phyloP scores from a whole-genome alignment of 495 filamentous ascomycete species.

The Daldinia loculata region DNA sequence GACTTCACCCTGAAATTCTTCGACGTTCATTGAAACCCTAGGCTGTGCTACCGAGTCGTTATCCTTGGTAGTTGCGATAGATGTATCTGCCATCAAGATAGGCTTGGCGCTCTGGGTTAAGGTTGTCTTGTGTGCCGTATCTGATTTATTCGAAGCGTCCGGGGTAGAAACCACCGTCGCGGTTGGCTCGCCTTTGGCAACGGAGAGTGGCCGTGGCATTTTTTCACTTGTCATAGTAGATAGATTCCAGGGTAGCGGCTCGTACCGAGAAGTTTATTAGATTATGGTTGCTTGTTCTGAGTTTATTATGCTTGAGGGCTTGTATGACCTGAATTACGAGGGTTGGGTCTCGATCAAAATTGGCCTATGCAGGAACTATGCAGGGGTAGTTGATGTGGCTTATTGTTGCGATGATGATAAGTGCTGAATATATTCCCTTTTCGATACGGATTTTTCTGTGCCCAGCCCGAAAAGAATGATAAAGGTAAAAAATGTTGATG shows the following conservation, averaged over 20 bases:
- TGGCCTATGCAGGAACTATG: slow-evolving; percentile 1
- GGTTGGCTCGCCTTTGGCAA: slow-evolving; percentile 1
- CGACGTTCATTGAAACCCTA: slow-evolving; percentile 34
- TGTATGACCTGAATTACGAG: slow-evolving; percentile 13
- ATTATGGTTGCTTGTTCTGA: slow-evolving; percentile 15
- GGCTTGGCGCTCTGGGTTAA: slow-evolving; percentile 15
- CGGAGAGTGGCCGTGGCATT: slow-evolving; percentile 1
- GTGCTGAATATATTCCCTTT: not conserved
- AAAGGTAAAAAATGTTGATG: not conserved
- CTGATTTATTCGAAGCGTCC: slow-evolving; percentile 6
- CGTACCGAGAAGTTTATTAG: slow-evolving; percentile 12
- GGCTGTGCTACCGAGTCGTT: slow-evolving; percentile 6
- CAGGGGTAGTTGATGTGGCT: not conserved
- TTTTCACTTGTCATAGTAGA: slow-evolving; percentile 19
- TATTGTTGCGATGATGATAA: not conserved
- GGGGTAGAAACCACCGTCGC: slow-evolving; percentile 4
- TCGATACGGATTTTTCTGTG: not conserved
- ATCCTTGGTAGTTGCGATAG: slow-evolving; percentile 12
- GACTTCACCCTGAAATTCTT: slow-evolving; percentile 57
- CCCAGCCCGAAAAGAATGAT: not conserved
- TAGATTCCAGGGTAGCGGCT: slow-evolving; percentile 1
- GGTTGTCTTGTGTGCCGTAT: slow-evolving; percentile 4
- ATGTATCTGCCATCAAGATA: slow-evolving; percentile 9
- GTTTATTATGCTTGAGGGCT: slow-evolving; percentile 9
- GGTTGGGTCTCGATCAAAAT: slow-evolving; percentile 12